Base-by-base conservation (phyloP, 352 stramenopile species). In the Phytophthora citrophthora region DNA sequence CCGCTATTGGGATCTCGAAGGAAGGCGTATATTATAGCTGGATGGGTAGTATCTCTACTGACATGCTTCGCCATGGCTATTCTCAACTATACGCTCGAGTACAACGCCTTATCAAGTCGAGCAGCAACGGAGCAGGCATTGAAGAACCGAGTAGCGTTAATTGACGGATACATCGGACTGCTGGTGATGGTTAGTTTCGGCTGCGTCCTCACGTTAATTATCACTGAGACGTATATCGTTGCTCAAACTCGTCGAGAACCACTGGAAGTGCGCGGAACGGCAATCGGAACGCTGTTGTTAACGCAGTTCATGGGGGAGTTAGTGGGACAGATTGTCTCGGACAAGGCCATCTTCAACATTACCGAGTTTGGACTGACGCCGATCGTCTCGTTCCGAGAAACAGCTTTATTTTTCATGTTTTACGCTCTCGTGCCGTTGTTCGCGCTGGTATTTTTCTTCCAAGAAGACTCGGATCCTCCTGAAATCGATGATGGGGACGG, bases 1-100 rank as follows among this genome's bases (percentile, higher is more conserved):
- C 65, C 79, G 0, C 47, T 91, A 32, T 49, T 86, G 12, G 75
- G 72, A n/a, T 68, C 62, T 23, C 57, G 79, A 36, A 70, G 82
- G 8, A 89, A 89, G 54, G 26, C 72, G 3, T 91, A 89, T 62
- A 81, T 89, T 27, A 57, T 91, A 3, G 27, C 70, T 15, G 82
- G 70, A 5, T 89, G 82, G 82, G 26, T 62, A 15, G 38, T 81
- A n/a, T 64, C 75, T 5, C 45, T 82, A 5, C 16, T 84, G 3
- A 49, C 75, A 10, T 77, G 81, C 32, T 90, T 90, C 43, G 61
- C 50, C 1, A 78, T 90, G 26, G 70, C 81, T 1, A 59, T 87
- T 47, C 71, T 89, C 24, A 86, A 82, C 54, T 85, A 85, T 59
- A 68, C 71, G 0, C 71, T 86, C 29, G 73, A 86, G 32, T 85